Evolutionary conservation across 2,329 filamentous ascomycete genomes (phyloP).

Genomic region (Talaromyces albobiverticillius): DNA sequence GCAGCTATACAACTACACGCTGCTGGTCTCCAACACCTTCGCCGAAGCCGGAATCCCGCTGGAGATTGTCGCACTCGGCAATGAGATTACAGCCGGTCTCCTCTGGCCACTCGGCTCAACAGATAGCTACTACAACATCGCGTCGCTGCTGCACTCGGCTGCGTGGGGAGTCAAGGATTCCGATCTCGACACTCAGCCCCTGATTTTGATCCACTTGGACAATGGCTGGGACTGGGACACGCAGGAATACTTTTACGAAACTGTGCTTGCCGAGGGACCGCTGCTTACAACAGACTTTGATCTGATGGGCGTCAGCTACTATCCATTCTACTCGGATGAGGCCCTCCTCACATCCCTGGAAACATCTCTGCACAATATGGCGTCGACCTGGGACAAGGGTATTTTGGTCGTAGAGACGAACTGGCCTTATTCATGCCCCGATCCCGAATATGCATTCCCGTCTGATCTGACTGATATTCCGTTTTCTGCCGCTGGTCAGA

Average conservation of each 20-base stretch:
- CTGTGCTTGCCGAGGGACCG: slow-evolving; percentile 52
- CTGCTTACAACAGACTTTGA: slow-evolving; percentile 60
- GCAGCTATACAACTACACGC: slow-evolving; percentile 68
- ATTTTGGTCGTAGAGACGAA: slow-evolving; percentile 68
- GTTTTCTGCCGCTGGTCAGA: slow-evolving; percentile 62
- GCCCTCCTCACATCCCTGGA: slow-evolving; percentile 60
- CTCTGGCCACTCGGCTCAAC: slow-evolving; percentile 64
- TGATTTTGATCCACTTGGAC: slow-evolving; percentile 73
- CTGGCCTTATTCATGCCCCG: slow-evolving; percentile 65
- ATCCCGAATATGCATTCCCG: slow-evolving; percentile 58
- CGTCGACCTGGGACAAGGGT: slow-evolving; percentile 61
- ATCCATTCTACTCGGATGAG: slow-evolving; percentile 64
- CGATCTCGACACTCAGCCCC: slow-evolving; percentile 53
- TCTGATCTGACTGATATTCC: slow-evolving; percentile 59
- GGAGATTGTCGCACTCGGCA: slow-evolving; percentile 67
- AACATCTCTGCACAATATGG: slow-evolving; percentile 57
- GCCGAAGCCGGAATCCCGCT: slow-evolving; percentile 54
- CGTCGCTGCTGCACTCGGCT: slow-evolving; percentile 62
- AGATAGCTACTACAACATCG: slow-evolving; percentile 58
- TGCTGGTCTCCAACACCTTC: slow-evolving; percentile 60
- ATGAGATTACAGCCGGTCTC: slow-evolving; percentile 67
- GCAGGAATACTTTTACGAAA: slow-evolving; percentile 65
- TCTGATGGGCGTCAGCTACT: slow-evolving; percentile 70
- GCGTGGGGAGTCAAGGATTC: slow-evolving; percentile 65
- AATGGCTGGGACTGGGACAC: slow-evolving; percentile 70